phyloP scores from a whole-genome alignment of 106 monocot genomes.

The Allium cepa region DNA sequence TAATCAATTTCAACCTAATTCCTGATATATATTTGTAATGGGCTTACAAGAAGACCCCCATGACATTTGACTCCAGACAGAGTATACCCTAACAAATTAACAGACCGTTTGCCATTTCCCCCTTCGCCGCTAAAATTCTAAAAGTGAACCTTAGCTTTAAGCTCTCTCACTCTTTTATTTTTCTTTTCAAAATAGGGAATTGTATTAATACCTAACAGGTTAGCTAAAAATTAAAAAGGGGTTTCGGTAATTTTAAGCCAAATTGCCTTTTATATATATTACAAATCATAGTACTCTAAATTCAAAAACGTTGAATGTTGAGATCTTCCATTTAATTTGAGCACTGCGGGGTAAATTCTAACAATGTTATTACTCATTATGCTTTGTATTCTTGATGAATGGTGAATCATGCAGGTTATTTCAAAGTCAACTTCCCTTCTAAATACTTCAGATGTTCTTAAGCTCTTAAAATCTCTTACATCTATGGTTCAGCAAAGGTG shows the following conservation, averaged over 20 bases:
- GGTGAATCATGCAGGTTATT: constrained; percentile 56
- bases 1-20: too few relatives aligned
- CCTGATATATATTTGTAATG: too few relatives aligned
- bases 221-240: too few relatives aligned
- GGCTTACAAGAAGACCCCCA: too few relatives aligned
- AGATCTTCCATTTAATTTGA: not conserved
- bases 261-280: not conserved
- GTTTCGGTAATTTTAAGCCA: not conserved
- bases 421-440: constrained; percentile 62
- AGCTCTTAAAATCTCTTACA: constrained; percentile 69
- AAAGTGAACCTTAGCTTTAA: too few relatives aligned
- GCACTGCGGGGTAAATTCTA: not conserved
- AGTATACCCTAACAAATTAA: too few relatives aligned
- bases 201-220: too few relatives aligned
- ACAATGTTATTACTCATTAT: not conserved
- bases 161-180: too few relatives aligned
- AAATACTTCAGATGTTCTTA: constrained; percentile 77
- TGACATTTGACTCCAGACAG: too few relatives aligned
- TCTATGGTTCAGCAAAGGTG: constrained; percentile 78
- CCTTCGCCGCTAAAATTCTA: too few relatives aligned
- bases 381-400: not conserved
- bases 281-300: not conserved
- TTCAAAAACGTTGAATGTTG: not conserved
- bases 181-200: too few relatives aligned
- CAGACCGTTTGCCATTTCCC: too few relatives aligned